These are phyloP conservation scores for Stemphylium vesicarium DNA, from an alignment of 2,329 filamentous ascomycete genomes.

Conservation along the genomic window DNA sequence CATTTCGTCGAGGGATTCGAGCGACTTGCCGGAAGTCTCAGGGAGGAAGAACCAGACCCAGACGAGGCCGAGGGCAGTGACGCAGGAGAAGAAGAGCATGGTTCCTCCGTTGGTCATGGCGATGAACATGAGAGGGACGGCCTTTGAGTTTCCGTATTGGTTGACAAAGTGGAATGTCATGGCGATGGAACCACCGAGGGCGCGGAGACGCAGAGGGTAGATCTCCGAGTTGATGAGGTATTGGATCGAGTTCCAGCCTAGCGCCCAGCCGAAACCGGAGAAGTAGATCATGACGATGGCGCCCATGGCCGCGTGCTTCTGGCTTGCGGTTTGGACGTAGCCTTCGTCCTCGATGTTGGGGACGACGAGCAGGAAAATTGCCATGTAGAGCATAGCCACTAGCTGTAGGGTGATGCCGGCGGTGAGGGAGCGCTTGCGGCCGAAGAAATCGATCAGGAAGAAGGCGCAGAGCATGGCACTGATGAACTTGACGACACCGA, in stretches of 20 bases:
- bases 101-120: conserved; percentile 67
- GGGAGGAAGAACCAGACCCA: conserved; percentile 78
- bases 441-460: conserved; percentile 80
- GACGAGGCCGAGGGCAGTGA: conserved; percentile 70
- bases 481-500: conserved; percentile 75
- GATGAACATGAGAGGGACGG: conserved; percentile 77
- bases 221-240: conserved; percentile 80
- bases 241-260: conserved; percentile 74
- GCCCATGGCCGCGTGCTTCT: conserved; percentile 66
- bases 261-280: conserved; percentile 49
- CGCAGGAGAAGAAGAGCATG: conserved; percentile 75
- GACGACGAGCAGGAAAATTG: conserved; percentile 65
- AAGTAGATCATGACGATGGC: conserved; percentile 72
- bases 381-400: conserved; percentile 62
- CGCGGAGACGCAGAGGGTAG: conserved; percentile 76
- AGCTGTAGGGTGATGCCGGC: conserved; percentile 58
- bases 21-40: conserved; percentile 68
- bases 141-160: conserved; percentile 76
- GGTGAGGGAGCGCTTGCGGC: conserved; percentile 66
- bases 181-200: conserved; percentile 71
- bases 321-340: conserved; percentile 55
- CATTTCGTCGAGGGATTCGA: conserved; percentile 74
- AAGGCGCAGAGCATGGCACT: conserved; percentile 73
- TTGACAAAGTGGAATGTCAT: conserved; percentile 83
- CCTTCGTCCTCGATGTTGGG: conserved; percentile 58